phyloP scores from a whole-genome alignment of 2,329 filamentous ascomycete genomes.

The Fusarium sterilihyphosum region DNA sequence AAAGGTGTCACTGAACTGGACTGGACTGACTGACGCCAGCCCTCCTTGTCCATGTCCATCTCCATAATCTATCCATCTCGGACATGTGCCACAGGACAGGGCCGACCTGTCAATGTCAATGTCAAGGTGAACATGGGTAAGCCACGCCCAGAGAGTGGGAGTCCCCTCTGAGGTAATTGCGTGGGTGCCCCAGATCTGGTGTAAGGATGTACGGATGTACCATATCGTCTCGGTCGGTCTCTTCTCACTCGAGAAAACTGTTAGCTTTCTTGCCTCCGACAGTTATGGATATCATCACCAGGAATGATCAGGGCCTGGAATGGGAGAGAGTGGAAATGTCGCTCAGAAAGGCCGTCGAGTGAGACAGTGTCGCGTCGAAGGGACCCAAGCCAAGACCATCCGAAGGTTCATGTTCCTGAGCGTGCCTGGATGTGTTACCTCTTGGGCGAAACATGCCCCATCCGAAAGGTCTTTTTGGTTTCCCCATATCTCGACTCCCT shows the following conservation, averaged over 20 bases:
- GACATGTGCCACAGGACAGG: neutral
- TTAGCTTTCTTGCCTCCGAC: constrained; percentile 36
- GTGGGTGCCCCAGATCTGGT: constrained; percentile 20
- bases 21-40: constrained; percentile 9
- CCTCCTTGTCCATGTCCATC: constrained; percentile 1
- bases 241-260: neutral
- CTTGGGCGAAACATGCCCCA: constrained; percentile 27
- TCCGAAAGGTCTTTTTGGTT: constrained; percentile 7
- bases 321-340: constrained; percentile 40
- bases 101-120: constrained; percentile 21
- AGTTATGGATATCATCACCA: constrained; percentile 30
- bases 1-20: neutral
- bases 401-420: constrained; percentile 32
- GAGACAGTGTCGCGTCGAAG: constrained; percentile 36
- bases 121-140: neutral
- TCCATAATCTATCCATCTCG: constrained; percentile 12
- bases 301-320: constrained; percentile 43
- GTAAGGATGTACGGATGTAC: neutral
- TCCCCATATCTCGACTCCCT: constrained; percentile 30
- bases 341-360: constrained; percentile 36
- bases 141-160: neutral
- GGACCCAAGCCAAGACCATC: constrained; percentile 29
- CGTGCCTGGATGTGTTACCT: constrained; percentile 27
- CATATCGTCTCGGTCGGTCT: neutral
- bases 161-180: neutral